Base-by-base conservation (phyloP, 2,329 filamentous ascomycete genomes). In the Aspergillus ruber region DNA sequence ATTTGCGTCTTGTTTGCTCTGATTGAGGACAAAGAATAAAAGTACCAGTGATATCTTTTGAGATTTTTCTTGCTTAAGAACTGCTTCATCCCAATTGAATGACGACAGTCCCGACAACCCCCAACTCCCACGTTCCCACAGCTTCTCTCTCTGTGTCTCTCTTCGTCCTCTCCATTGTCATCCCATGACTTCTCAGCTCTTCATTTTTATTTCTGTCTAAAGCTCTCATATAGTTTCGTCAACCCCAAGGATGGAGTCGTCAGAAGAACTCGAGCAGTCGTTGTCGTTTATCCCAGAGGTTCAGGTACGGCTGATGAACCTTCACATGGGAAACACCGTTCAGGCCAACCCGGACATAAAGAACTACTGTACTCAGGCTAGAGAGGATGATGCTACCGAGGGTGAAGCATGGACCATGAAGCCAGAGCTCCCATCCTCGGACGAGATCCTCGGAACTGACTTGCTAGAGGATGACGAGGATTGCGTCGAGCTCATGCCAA, bases 401-500 rank as follows among this genome's bases (percentile, higher is more conserved):
- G 12, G 39, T 18, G 56, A 61, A 6, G 47, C 52, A 5, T 74
- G 71, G 72, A 50, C 61, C 10, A 51, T 50, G 1, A 68, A 63
- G 27, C 65, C 69, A 2, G 72, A 74, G 39, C 46, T 74, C 18
- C 72, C 72, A 4, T 62, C 70, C 3, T 49, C 61, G 3, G 53
- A 62, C 4, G 73, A 76, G 48, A 60, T 75, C 10, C 46, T 69
- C 21, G 63, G 61, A 4, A 53, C 45, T 8, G 53, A 55, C 29
- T 50, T 50, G 8, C 46, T 48, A 7, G 29, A 39, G 7, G 46
- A 52, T 8, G 52, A 58, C 13, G 56, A 58, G 33, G 57, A 64
- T 7, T 52, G 49, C 18, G 57, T 73, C 2, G 56, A 67, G 3
- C 60, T 83, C 0, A 67, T 72, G 0, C 57, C 70, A 0, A 88